phyloP scores from a whole-genome alignment of 2,329 filamentous ascomycete species.

The Alternaria sp. region DNA sequence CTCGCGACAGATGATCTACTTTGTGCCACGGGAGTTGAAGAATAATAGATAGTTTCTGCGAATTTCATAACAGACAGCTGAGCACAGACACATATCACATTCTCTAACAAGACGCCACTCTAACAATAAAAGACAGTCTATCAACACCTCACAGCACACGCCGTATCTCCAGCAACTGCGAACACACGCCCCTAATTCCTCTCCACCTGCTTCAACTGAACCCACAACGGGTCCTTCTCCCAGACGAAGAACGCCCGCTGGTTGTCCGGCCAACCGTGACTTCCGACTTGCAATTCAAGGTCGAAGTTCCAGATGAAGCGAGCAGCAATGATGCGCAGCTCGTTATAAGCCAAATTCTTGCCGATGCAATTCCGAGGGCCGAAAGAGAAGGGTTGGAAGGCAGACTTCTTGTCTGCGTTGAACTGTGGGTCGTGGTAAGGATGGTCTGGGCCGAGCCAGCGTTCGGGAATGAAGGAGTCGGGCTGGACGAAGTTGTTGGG shows the following conservation, averaged over 20 bases:
- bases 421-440: slow-evolving; percentile 19
- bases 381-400: slow-evolving; percentile 31
- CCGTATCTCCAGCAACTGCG: not conserved
- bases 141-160: not conserved
- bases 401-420: slow-evolving; percentile 33
- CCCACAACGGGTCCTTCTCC: not conserved
- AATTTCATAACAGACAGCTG: no score
- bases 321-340: slow-evolving; percentile 48
- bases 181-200: not conserved
- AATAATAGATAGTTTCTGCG: no score
- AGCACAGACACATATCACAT: no score
- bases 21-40: no score
- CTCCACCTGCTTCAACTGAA: not conserved
- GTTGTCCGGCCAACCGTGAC: not conserved
- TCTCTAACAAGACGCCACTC: no score
- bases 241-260: not conserved
- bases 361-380: slow-evolving; percentile 24
- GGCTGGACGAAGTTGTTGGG: slow-evolving; percentile 30
- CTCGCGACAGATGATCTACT: no score
- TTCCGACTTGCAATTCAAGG: slow-evolving; percentile 17
- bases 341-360: slow-evolving; percentile 44
- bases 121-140: no score
- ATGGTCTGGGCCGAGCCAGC: slow-evolving; percentile 23
- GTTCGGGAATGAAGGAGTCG: slow-evolving; percentile 27
- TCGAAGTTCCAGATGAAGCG: slow-evolving; percentile 51